Evolutionary conservation across 2,329 filamentous ascomycete species (phyloP).

Genomic region (Dissoconium aciculare): DNA sequence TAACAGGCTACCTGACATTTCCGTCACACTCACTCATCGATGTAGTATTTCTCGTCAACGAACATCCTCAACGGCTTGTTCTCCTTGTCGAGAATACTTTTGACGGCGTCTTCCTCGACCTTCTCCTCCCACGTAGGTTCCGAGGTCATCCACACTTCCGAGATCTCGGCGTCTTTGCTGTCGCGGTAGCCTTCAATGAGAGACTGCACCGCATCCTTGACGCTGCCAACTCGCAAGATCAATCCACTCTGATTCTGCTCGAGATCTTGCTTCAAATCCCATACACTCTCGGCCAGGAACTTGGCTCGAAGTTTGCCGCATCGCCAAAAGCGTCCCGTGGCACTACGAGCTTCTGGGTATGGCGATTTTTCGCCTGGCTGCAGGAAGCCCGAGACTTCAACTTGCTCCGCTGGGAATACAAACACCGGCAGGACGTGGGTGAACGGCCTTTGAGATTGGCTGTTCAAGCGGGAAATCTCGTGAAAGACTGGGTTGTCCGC

Average conservation of each 20-base stretch:
- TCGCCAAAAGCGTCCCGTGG: constrained; percentile 54
- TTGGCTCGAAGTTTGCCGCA: constrained; percentile 57
- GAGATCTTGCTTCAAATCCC: constrained; percentile 53
- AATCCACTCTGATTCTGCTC: constrained; percentile 46
- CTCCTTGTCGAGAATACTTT: constrained; percentile 37
- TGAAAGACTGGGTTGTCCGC: constrained; percentile 62
- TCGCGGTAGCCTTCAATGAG: constrained; percentile 37
- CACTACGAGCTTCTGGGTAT: constrained; percentile 52
- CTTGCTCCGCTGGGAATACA: constrained; percentile 52
- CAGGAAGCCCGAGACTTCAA: constrained; percentile 65
- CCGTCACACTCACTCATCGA: constrained; percentile 63
- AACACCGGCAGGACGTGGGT: constrained; percentile 60
- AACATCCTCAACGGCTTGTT: constrained; percentile 49
- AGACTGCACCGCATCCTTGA: constrained; percentile 43
- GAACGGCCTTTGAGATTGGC: constrained; percentile 30
- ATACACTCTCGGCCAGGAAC: constrained; percentile 58
- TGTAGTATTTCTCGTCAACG: constrained; percentile 62
- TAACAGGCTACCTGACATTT: too few relatives aligned
- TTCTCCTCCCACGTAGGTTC: constrained; percentile 58
- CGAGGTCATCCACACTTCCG: constrained; percentile 57
- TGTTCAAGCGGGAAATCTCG: constrained; percentile 34
- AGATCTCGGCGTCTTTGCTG: constrained; percentile 32
- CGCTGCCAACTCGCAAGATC: constrained; percentile 46
- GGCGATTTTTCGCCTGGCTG: constrained; percentile 38
- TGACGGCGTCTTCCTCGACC: constrained; percentile 44